A percentile compares a stretch with the other conserved stretches of the same genome.
Conservation (phyloP, 2,329 filamentous ascomycete genomes). For the Arthrinium puccinioides region DNA sequence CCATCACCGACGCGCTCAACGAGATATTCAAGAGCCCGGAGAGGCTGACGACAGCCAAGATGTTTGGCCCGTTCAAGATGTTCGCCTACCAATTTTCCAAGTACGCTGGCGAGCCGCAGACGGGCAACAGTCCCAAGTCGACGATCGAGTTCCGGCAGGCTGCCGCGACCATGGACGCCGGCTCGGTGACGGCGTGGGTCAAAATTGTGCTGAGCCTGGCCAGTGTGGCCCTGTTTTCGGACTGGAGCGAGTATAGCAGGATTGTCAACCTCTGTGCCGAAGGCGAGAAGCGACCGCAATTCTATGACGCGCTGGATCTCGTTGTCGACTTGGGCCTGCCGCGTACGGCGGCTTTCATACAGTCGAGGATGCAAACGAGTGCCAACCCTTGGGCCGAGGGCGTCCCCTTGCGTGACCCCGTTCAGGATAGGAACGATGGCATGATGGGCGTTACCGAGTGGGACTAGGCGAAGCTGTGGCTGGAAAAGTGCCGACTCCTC, state of each 20-base stretch:
- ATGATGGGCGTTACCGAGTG: too few species aligned
- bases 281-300: not conserved
- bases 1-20: too few species aligned
- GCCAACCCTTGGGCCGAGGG: not conserved
- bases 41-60: too few species aligned
- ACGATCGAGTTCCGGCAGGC: constrained; percentile 1
- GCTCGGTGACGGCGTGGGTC: not conserved
- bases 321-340: constrained; percentile 1
- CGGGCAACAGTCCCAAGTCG: too few species aligned
- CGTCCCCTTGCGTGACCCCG: too few species aligned
- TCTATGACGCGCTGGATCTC: not conserved
- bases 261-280: not conserved
- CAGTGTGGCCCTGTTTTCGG: not conserved
- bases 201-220: not conserved
- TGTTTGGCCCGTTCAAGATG: too few species aligned
- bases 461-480: too few species aligned
- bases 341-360: not conserved
- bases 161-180: not conserved
- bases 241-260: not conserved
- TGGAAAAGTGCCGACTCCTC: too few species aligned
- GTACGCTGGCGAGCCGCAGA: too few species aligned
- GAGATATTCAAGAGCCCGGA: too few species aligned
- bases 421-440: too few species aligned
- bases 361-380: not conserved
- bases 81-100: too few species aligned